Base-by-base conservation (phyloP, 2,329 filamentous ascomycete species). In the Aureobasidium lini region DNA sequence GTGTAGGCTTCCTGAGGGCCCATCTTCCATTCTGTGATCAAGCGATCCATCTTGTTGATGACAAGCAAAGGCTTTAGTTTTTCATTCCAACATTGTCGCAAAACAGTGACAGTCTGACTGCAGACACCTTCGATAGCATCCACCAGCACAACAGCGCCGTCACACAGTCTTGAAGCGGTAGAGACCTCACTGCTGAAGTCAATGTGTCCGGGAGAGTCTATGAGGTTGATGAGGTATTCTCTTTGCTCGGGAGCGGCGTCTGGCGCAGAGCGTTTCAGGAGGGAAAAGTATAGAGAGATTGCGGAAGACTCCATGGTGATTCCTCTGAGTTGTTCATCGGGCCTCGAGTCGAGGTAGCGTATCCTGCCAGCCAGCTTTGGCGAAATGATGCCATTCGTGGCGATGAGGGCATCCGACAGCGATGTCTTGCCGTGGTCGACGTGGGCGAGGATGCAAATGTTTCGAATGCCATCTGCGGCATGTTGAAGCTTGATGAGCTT, bases 291-390 rank as follows among this genome's bases (percentile, higher is more conserved):
- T 36, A 99, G 80, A 0, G 94, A 97, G 64, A 99, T 99, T 63
- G 94, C 94, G 6, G 93, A 97, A 0, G 94, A 97, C 73, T 99
- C 94, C 94, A 99, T 99, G n/a, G 94, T 99, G 70, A 99, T 99
- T 60, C 94, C 94, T 64, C 94, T 87, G 15, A 89, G 83, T 75
- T 99, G 94, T 73, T 99, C 94, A 74, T 99, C 94, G 1, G 93
- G 93, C 44, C 94, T 82, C 23, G 94, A 97, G 76, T 99, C 94
- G 61, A 99, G 85, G 70, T 97, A 99, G 65, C 94, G 88, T 74
- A 99, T 95, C 80, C 97, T 97, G 73, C 94, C 94, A 60, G 94
- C 94, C 69, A 97, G 81, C 72, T 97, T 97, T 59, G 93, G 90
- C 32, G 94, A 97, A 70, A 99, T 99, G 77, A 99, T 97, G 77